Evolutionary conservation across 208 protist genomes (phyloP), one percentile per base, ranked within the genome.

Genomic region (Trichomonas tenax): DNA sequence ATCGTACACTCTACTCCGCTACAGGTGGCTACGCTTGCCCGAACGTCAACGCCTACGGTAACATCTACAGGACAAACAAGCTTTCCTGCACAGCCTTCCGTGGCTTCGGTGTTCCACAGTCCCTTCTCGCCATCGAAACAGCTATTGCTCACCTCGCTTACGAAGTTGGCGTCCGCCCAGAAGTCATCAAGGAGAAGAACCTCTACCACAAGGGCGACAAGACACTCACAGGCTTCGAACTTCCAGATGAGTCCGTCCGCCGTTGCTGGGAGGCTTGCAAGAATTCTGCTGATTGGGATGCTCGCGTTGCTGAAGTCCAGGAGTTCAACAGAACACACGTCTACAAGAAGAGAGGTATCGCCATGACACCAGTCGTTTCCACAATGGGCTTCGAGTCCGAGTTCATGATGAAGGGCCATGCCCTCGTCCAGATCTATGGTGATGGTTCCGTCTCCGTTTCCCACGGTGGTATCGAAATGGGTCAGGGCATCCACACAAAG

Each of bases 71-170:
- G 34, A 98, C 98, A 17, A 98, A 98, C 96, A 49, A 97, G 36
- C 96, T 97, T 40, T 97, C 98, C 31, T 98, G 98, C 96, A 98
- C 98, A 38, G 98, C 98, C 21, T 98, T 98, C 96, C 97, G 97
- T 45, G 98, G 97, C 21, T 98, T 98, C 96, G 98, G 98, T 49
- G 98, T 97, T 38, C 98, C 98, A 31, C 96, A 97, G 96, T 97
- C 97, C 63, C 97, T 98, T 96, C 84, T 98, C 17, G 46, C 97
- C 40, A 72, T 46, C 41, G 98, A 98, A 96, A n/a, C 40, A 21
- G 96, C 97, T 89, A 97, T 98, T 6, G 97, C 98, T 38, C 95
- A 98, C 14, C 96, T 98, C 31, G 97, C 97, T 21, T 36, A 96
- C 23, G 36, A 51, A 15, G 45, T 98, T 0, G 90, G 96, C 21